Evolutionary conservation across 2,329 filamentous ascomycete species (phyloP).

Genomic region (Drechslerella dactyloides): DNA sequence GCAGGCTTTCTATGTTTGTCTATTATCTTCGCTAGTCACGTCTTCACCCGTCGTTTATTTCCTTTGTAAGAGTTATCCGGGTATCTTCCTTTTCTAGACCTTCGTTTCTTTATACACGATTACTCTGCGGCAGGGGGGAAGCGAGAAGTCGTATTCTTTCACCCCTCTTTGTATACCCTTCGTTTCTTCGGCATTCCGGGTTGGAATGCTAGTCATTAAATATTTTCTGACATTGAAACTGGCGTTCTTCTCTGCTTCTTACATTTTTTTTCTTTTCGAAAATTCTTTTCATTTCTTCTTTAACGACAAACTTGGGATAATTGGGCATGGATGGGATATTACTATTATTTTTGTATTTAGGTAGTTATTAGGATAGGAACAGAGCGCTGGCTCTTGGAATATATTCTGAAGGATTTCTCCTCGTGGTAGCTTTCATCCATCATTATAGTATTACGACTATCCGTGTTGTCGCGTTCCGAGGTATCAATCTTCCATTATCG

Average conservation of each 20-base stretch:
- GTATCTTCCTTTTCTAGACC: conserved; percentile 4
- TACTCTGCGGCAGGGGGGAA: not conserved
- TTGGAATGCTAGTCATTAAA: not conserved
- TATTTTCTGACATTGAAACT: not conserved
- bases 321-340: no score
- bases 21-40: not conserved
- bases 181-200: conserved; percentile 3
- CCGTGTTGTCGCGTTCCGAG: no score
- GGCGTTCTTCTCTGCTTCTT: conserved; percentile 9
- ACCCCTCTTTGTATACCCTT: not conserved
- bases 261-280: no score
- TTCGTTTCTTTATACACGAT: not conserved
- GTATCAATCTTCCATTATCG: no score
- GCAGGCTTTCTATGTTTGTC: not conserved
- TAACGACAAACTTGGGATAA: no score
- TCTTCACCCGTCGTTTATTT: not conserved
- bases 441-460: no score
- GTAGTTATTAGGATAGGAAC: no score
- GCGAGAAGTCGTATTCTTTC: conserved; percentile 7
- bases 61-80: not conserved
- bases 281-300: no score
- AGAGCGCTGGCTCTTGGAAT: no score
- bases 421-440: no score
- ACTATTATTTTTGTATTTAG: no score
- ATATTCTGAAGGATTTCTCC: no score